Conservation (phyloP, 352 stramenopile species). For the Phytophthora chlamydospora region DNA sequence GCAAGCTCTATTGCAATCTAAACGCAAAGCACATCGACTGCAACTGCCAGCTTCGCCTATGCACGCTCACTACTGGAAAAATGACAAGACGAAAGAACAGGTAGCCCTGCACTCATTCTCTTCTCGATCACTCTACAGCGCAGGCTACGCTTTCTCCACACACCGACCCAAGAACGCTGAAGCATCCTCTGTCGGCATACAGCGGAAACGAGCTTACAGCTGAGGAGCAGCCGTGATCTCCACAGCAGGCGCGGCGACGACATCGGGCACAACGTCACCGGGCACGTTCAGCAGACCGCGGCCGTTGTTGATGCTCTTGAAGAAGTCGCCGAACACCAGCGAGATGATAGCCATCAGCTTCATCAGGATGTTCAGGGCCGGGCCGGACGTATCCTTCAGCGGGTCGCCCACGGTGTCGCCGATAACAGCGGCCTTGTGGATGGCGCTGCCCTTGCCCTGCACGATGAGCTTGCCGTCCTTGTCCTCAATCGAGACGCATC, state of each 20-base stretch:
- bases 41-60: constrained; percentile 32
- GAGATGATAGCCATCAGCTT: constrained; percentile 99
- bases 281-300: constrained; percentile 93
- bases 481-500: constrained; percentile 89
- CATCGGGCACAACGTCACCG: constrained; percentile 31
- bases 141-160: constrained; percentile 15
- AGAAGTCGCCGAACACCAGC: constrained; percentile 99
- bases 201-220: constrained; percentile 36
- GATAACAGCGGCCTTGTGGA: constrained; percentile 98
- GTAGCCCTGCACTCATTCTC: constrained; percentile 29
- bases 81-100: constrained; percentile 35
- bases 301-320: constrained; percentile 98
- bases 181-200: constrained; percentile 11
- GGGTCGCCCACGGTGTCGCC: constrained; percentile 99
- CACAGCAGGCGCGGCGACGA: constrained; percentile 25
- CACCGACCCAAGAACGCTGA: constrained; percentile 16
- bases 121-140: constrained; percentile 31
- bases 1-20: constrained; percentile 42
- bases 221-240: constrained; percentile 22
- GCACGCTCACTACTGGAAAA: constrained; percentile 37
- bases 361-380: constrained; percentile 99
- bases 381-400: constrained; percentile 99
- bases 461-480: constrained; percentile 92
- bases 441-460: constrained; percentile 95
- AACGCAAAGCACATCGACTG: constrained; percentile 21